Evolutionary conservation across 805 yeast genomes (phyloP).

Genomic region (Diddensiella santjacobensis): DNA sequence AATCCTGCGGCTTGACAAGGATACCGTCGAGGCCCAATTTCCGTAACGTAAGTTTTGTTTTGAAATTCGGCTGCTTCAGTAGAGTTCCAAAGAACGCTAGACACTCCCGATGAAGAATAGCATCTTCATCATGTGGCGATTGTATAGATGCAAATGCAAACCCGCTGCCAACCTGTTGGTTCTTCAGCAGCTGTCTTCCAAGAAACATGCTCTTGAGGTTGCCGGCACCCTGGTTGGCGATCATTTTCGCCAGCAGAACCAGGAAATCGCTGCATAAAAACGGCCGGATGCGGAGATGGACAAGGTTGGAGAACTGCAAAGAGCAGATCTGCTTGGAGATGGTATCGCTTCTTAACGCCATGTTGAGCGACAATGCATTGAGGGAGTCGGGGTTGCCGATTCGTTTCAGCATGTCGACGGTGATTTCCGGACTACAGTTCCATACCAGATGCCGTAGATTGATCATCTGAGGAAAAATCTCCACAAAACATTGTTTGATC

Average conservation of each 20-base stretch:
- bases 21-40: constrained; percentile 17
- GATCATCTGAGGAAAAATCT: constrained; percentile 24
- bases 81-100: constrained; percentile 3
- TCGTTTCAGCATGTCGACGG: constrained; percentile 24
- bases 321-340: constrained; percentile 19
- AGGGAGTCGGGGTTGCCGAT: constrained; percentile 6
- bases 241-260: constrained; percentile 20
- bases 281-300: constrained; percentile 26
- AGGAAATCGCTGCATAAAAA: constrained; percentile 22
- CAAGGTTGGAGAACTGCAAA: constrained; percentile 20
- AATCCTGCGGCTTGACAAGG: constrained; percentile 11
- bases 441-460: constrained; percentile 28
- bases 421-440: constrained; percentile 34
- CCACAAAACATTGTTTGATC: constrained; percentile 19
- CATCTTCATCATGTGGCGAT: neutral
- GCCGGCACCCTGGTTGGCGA: constrained; percentile 8
- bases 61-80: neutral
- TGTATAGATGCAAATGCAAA: constrained; percentile 27
- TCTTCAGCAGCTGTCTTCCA: constrained; percentile 22
- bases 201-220: constrained; percentile 23
- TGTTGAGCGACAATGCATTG: constrained; percentile 6
- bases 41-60: constrained; percentile 2
- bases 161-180: constrained; percentile 27
- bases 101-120: neutral
- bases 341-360: constrained; percentile 17